Evolutionary conservation across 2,329 filamentous ascomycete genomes (phyloP), one percentile per base, ranked within the genome.

Genomic region (Torrubiella hemipterigena): DNA sequence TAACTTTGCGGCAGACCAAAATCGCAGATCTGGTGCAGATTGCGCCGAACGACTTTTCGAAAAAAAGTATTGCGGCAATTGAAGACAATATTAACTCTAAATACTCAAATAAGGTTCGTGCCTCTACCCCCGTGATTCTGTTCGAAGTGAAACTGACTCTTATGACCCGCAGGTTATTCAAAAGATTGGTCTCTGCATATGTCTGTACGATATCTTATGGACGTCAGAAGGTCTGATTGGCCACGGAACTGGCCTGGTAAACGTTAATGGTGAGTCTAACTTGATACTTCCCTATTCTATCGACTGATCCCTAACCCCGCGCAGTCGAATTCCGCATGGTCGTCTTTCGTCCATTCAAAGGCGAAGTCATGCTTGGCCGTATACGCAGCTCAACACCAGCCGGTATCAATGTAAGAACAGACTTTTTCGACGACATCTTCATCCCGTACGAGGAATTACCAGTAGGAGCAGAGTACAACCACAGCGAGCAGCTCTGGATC

Each of bases 1-100:
- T 28, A 19, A 29, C 26, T 30, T 31, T 13, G 19, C 9, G 18
- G 32, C 40, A 94, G 91, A 91, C 86, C 26, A 94, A 91, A 43
- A 77, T 98, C 46, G 80, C 86, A 45, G 91, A 98, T 63, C 69
- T 98, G 45, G 85, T 98, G 43, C 84, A 93, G 58, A 93, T 98
- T 59, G 70, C 74, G 19, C 91, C 91, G 2, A 73, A 84, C 47
- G 83, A 95, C 51, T 94, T 96, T 51, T 71, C 77, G 38, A 91
- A 91, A 56, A 68, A 75, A 38, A 93, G 83, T 49, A 71, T 75
- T 19, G 72, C 86, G 40, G 85, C 86, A 2, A 84, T 98, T 40
- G 86, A 95, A 58, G 87, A 98, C 61, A 91, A 91, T 47, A 91
- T 98, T 60, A 96, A 98, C 54, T 70, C 77, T 40, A 98, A 98